Conservation (phyloP, 768 basidiomycete species). For the Pulveroboletus sp. region DNA sequence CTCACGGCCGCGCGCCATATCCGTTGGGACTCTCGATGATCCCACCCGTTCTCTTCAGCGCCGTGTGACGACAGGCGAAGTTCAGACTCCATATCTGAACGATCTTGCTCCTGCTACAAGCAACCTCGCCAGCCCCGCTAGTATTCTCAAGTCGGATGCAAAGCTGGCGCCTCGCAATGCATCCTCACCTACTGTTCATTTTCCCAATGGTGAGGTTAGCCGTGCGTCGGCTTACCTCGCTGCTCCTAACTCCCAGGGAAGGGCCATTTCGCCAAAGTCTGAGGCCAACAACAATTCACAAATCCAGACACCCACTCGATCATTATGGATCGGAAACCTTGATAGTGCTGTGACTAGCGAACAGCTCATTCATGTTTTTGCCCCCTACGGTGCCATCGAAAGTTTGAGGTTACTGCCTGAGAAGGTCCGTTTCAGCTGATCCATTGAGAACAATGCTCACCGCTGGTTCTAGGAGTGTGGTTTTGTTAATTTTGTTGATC, state of each 20-base stretch:
- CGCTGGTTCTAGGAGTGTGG: constrained; percentile 78
- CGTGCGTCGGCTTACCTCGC: constrained; percentile 64
- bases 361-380: constrained; percentile 92
- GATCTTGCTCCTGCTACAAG: constrained; percentile 45
- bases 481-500: constrained; percentile 98
- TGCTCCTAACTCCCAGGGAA: constrained; percentile 63
- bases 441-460: constrained; percentile 14
- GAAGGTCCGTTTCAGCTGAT: constrained; percentile 55
- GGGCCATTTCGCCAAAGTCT: constrained; percentile 79
- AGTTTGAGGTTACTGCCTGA: constrained; percentile 91
- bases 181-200: constrained; percentile 55
- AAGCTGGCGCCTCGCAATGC: constrained; percentile 46
- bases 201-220: constrained; percentile 58
- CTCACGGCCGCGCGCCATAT: constrained; percentile 74
- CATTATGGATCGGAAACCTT: constrained; percentile 97
- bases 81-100: constrained; percentile 51
- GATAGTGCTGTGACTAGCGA: constrained; percentile 93
- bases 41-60: constrained; percentile 66
- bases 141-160: constrained; percentile 55
- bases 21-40: constrained; percentile 84
- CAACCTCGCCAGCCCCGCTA: constrained; percentile 27
- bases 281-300: constrained; percentile 62
- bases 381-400: constrained; percentile 96
- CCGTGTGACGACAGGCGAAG: constrained; percentile 54
- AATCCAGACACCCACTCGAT: constrained; percentile 90